A percentile compares a stretch with the other conserved stretches of the same genome.
These are phyloP conservation scores for Apiotrichum mycotoxinovorans DNA, from an alignment of 1,284 basidiomycete species.

Conservation along the genomic window DNA sequence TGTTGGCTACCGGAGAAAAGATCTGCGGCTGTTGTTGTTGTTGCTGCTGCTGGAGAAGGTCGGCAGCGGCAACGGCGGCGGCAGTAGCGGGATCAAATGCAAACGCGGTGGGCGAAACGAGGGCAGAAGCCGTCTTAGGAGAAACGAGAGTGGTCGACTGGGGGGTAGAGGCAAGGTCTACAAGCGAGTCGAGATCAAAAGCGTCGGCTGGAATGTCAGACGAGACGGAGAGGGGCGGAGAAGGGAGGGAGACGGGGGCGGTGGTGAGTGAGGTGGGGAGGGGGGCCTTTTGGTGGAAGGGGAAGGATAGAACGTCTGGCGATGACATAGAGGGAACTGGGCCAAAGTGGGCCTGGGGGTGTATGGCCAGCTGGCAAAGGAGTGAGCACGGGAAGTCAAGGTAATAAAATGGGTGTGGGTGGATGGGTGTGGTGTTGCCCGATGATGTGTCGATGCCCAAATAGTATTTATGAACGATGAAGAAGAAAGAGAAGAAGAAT, in stretches of 20 bases:
- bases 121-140: slow-evolving; percentile 21
- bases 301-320: slow-evolving; percentile 1
- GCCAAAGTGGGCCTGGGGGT: neutral
- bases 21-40: neutral
- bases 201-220: slow-evolving; percentile 22
- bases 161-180: slow-evolving; percentile 21
- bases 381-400: neutral
- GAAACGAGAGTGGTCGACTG: slow-evolving; percentile 32
- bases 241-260: slow-evolving; percentile 23
- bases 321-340: slow-evolving; percentile 11
- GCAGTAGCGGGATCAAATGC: slow-evolving; percentile 19
- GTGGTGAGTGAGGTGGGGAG: neutral
- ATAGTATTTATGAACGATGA: too few species aligned
- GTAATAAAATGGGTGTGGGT: neutral
- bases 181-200: slow-evolving; percentile 30
- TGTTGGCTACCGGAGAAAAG: neutral
- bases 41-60: slow-evolving; percentile 1
- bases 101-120: slow-evolving; percentile 5
- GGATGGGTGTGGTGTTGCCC: neutral
- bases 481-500: too few species aligned
- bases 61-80: slow-evolving; percentile 11
- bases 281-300: slow-evolving; percentile 6
- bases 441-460: too few species aligned
- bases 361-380: slow-evolving; percentile 10
- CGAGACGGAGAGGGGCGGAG: slow-evolving; percentile 31